These are phyloP conservation scores for Fusarium sulawesiense DNA, from an alignment of 2,329 filamentous ascomycete species.

Conservation along the genomic window DNA sequence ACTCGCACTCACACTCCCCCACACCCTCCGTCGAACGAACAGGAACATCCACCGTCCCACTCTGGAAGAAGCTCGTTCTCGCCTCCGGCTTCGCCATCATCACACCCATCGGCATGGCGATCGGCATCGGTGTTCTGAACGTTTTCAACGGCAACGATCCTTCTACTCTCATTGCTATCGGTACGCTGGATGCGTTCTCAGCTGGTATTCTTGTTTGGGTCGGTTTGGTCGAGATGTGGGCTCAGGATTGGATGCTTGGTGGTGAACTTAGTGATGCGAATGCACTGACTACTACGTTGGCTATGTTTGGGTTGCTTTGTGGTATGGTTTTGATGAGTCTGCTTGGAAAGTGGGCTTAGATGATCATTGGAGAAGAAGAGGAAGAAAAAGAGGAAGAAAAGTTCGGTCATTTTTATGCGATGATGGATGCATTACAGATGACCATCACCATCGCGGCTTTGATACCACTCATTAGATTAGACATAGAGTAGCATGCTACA, in stretches of 20 bases:
- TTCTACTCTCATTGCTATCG: slow-evolving; percentile 75
- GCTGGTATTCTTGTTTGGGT: slow-evolving; percentile 84
- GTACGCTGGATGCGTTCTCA: slow-evolving; percentile 77
- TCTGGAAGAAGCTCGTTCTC: slow-evolving; percentile 68
- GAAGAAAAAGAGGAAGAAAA: not conserved
- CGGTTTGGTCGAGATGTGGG: slow-evolving; percentile 82
- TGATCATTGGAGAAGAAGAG: not conserved
- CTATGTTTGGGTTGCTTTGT: slow-evolving; percentile 64
- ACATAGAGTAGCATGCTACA: not conserved
- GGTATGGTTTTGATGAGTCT: slow-evolving; percentile 78
- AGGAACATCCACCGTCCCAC: slow-evolving; percentile 47
- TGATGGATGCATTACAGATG: too few species aligned
- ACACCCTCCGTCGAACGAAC: slow-evolving; percentile 34
- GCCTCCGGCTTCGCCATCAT: slow-evolving; percentile 73
- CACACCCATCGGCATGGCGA: slow-evolving; percentile 82
- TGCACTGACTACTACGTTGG: slow-evolving; percentile 60
- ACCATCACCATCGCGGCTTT: not conserved
- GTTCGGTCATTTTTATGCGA: not conserved
- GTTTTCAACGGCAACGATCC: slow-evolving; percentile 79
- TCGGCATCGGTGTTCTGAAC: slow-evolving; percentile 77
- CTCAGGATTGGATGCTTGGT: slow-evolving; percentile 75
- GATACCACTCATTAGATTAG: not conserved
- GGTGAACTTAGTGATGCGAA: slow-evolving; percentile 65
- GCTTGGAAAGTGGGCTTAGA: slow-evolving; percentile 79
- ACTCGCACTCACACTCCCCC: slow-evolving; percentile 36